A percentile compares a stretch with the other conserved stretches of the same genome.
phyloP scores from a whole-genome alignment of 1,284 basidiomycete genomes.

The Pholiota adiposa region DNA sequence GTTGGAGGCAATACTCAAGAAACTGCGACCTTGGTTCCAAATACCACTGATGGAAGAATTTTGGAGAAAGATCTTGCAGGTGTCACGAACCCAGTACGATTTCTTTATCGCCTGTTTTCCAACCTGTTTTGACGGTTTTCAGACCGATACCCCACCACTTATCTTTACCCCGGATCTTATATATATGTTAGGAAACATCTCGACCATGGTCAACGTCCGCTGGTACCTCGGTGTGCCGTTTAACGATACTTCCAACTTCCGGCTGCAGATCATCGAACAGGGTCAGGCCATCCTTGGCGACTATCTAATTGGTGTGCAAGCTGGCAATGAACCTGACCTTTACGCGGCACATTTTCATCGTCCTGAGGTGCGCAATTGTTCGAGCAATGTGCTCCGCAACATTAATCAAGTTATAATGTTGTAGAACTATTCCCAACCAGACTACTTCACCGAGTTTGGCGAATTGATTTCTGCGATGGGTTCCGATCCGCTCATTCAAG shows the following conservation, averaged over 20 bases:
- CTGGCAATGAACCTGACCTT: conserved; percentile 76
- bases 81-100: conserved; percentile 47
- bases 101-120: not conserved
- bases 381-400: too few species aligned
- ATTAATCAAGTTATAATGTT: not conserved
- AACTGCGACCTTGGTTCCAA: conserved; percentile 50
- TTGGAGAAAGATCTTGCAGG: conserved; percentile 51
- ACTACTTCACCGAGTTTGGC: conserved; percentile 49
- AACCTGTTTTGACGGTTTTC: not conserved
- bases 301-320: conserved; percentile 60
- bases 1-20: conserved; percentile 83
- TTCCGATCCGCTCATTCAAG: conserved; percentile 43
- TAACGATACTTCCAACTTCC: conserved; percentile 53
- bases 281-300: conserved; percentile 56
- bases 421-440: conserved; percentile 22
- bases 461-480: conserved; percentile 43
- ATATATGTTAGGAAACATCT: conserved; percentile 48
- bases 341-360: conserved; percentile 37
- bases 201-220: conserved; percentile 51
- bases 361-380: conserved; percentile 17
- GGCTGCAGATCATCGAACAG: conserved; percentile 53
- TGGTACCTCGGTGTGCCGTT: conserved; percentile 69
- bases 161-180: conserved; percentile 56
- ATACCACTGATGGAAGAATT: conserved; percentile 45
- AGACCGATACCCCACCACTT: conserved; percentile 62